Conservation (phyloP, 2,329 filamentous ascomycete species). For the Teratosphaeria pseudoeucalypti region DNA sequence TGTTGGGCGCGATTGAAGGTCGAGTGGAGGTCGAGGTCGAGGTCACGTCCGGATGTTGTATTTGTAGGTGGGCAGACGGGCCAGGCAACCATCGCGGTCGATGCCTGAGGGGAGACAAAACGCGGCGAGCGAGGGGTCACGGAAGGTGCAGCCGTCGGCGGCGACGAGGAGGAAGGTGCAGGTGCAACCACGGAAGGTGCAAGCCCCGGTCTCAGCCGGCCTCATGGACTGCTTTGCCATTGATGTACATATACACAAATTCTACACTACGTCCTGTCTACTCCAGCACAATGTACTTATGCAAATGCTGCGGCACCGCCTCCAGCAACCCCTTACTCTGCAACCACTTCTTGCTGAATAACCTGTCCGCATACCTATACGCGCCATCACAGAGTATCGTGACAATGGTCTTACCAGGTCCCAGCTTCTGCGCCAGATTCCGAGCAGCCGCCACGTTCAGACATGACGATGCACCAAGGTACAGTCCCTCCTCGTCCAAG, state of each 20-base stretch:
- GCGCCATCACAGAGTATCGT: conserved; percentile 92
- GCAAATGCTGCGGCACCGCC: conserved; percentile 72
- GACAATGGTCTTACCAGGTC: conserved; percentile 80
- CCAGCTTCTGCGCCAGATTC: conserved; percentile 83
- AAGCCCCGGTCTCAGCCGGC: not conserved
- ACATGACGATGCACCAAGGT: conserved; percentile 85
- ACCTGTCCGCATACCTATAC: conserved; percentile 88
- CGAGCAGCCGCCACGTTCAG: conserved; percentile 93
- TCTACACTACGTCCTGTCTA: conserved; percentile 27
- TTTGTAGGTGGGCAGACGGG: not conserved
- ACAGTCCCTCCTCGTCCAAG: conserved; percentile 89
- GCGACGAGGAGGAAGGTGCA: not conserved
- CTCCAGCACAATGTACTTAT: conserved; percentile 89
- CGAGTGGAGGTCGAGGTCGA: not conserved
- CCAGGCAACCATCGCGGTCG: not conserved
- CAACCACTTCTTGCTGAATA: conserved; percentile 90
- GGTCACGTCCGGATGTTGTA: not conserved
- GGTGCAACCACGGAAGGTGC: not conserved
- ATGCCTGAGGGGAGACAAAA: not conserved
- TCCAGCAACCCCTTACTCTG: conserved; percentile 70
- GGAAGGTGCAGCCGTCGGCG: not conserved
- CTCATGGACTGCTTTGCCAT: not conserved
- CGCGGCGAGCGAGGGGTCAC: not conserved
- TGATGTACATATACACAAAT: not conserved
- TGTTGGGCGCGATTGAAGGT: not conserved